These are phyloP conservation scores for Gaultheria prostrata DNA, from an alignment of 148 eudicot species.

Conservation along the genomic window DNA sequence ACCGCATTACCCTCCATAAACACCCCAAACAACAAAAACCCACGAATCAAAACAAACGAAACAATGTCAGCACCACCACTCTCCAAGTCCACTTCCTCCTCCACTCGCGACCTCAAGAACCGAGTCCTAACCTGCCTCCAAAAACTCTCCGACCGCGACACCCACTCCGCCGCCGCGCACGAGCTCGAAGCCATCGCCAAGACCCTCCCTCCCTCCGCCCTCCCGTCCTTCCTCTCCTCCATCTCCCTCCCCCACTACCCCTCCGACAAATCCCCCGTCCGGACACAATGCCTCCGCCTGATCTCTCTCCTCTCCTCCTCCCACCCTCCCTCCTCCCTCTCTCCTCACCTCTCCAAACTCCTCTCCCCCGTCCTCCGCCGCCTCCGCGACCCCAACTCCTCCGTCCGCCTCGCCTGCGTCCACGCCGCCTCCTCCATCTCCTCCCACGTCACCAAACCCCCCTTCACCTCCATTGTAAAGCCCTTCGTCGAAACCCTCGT, in stretches of 20 bases:
- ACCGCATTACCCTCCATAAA: neutral
- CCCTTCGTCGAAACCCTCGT: slow-evolving; percentile 64
- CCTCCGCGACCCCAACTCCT: slow-evolving; percentile 66
- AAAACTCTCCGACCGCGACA: slow-evolving; percentile 87
- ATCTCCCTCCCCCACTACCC: slow-evolving; percentile 73
- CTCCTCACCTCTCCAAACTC: slow-evolving; percentile 60
- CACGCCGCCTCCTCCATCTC: slow-evolving; percentile 40
- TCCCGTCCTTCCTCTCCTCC: slow-evolving; percentile 65
- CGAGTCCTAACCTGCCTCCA: slow-evolving; percentile 71
- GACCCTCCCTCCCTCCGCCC: slow-evolving; percentile 44
- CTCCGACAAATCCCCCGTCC: slow-evolving; percentile 62
- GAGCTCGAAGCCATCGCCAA: slow-evolving; percentile 75
- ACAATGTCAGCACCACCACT: neutral
- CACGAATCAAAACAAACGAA: slow-evolving; percentile 10
- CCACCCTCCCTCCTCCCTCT: slow-evolving; percentile 39
- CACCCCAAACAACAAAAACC: neutral
- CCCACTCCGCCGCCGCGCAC: slow-evolving; percentile 63
- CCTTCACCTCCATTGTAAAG: slow-evolving; percentile 44
- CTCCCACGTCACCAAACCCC: slow-evolving; percentile 39
- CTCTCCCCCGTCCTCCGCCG: slow-evolving; percentile 66
- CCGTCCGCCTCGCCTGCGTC: slow-evolving; percentile 60
- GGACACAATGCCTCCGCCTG: slow-evolving; percentile 57
- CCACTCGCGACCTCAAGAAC: slow-evolving; percentile 71
- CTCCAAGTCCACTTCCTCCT: slow-evolving; percentile 15
- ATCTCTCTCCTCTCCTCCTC: slow-evolving; percentile 50